Base-by-base conservation (phyloP, 257 asterid genomes). In the Solanum boliviense region DNA sequence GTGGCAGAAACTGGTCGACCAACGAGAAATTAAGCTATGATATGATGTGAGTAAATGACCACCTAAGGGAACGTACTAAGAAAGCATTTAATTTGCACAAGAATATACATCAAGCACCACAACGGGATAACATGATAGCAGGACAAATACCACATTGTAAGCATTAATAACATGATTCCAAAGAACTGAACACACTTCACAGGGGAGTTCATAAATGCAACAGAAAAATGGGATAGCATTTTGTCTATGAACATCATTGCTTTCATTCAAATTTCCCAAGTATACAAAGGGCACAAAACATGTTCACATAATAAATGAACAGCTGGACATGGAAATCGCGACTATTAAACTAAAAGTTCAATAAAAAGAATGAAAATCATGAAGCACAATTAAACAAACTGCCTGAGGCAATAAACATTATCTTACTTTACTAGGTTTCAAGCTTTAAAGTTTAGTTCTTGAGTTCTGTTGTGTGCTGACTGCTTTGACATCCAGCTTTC, bases 371-470 rank as follows among this genome's bases (percentile, higher is more conserved):
- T 81, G 65, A 39, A 72, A 56, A 25, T 85, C 52, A 13, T 56
- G 52, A 74, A 86, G 71, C 85, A 74, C 84, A 88, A 88, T 88
- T 60, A 90, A 86, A 86, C 88, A 9, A 68, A 67, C 48, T 81
- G 82, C 87, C 25, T 15, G 81, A 81, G 35, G 13, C 25, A 15
- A 85, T 39, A 36, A 39, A 9, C 46, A 6, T 85, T 68, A 36
- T 85, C 81, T 71, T 62, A 68, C 87, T 62, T 85, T 85, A 62
- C 87, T 85, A 62, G 68, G 68, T 46, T 67, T 68, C 87, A 39
- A 81, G 70, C 11, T 48, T 18, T 81, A 29, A 48, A 10, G 70
- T 81, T 81, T 20, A 81, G 31, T 31, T 81, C 85, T 48, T 46
- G 29, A 46, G 29, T 46, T 81, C 25, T 16, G 68, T 46, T 46